Evolutionary conservation across 2,329 filamentous ascomycete species (phyloP).

Genomic region (Calonectria fujianensis): DNA sequence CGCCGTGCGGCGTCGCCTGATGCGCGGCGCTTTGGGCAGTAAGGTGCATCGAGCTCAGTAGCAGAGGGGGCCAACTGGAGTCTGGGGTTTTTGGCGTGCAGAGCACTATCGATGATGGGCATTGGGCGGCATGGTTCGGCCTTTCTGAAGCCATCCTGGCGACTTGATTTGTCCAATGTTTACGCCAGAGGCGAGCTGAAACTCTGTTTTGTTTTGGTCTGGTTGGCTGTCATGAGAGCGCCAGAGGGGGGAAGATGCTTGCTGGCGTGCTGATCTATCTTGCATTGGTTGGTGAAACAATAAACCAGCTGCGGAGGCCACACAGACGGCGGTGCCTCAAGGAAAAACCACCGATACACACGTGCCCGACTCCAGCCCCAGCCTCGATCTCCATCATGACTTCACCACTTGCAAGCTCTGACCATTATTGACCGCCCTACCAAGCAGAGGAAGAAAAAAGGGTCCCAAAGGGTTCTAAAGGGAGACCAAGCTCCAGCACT

Average conservation of each 20-base stretch:
- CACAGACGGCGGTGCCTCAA: background rate
- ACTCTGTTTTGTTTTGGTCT: background rate
- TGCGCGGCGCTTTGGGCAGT: conserved; percentile 16
- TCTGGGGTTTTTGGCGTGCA: background rate
- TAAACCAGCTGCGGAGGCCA: background rate
- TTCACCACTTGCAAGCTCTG: background rate
- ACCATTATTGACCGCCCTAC: background rate
- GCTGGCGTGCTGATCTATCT: background rate
- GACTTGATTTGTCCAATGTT: conserved; percentile 19
- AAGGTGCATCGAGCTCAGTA: background rate
- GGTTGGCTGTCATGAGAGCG: background rate
- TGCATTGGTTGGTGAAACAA: conserved; percentile 1
- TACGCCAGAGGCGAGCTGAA: background rate
- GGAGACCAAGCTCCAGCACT: background rate
- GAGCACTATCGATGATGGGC: conserved; percentile 5
- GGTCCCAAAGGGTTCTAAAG: background rate
- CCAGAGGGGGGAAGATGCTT: background rate
- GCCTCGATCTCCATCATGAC: background rate
- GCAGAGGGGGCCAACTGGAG: background rate
- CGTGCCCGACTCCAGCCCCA: background rate
- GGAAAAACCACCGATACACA: background rate
- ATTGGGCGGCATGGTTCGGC: background rate
- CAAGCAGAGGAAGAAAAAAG: background rate
- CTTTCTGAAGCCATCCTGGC: background rate
- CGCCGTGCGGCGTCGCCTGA: conserved; percentile 10